These are phyloP conservation scores for Tetrahymena malaccensis DNA, from an alignment of 73 alveolate genomes.

Conservation along the genomic window DNA sequence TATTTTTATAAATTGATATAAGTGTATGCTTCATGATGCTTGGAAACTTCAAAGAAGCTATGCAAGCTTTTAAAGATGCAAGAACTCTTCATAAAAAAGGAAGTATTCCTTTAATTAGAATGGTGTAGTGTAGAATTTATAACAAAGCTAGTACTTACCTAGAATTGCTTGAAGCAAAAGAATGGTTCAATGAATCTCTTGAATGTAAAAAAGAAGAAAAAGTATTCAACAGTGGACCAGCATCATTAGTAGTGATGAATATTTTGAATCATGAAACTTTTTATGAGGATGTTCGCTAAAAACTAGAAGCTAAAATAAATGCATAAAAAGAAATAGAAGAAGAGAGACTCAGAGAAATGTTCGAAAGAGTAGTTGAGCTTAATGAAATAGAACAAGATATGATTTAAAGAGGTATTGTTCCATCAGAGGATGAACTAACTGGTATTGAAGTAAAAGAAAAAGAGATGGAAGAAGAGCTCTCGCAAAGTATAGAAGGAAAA, in stretches of 20 bases:
- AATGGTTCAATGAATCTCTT: constrained; percentile 8
- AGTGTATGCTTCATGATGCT: constrained; percentile 28
- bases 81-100: constrained; percentile 4
- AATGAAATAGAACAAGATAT: constrained; percentile 35
- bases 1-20: background rate
- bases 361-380: constrained; percentile 31
- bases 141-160: constrained; percentile 15
- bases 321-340: background rate
- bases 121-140: constrained; percentile 4
- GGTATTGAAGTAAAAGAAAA: background rate
- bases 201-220: constrained; percentile 15
- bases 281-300: constrained; percentile 24
- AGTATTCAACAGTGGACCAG: constrained; percentile 33
- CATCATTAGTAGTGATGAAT: constrained; percentile 20
- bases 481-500: background rate
- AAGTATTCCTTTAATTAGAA: constrained; percentile 8
- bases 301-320: background rate
- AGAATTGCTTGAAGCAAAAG: constrained; percentile 26
- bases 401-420: constrained; percentile 28
- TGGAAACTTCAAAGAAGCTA: constrained; percentile 25
- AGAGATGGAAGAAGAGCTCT: background rate
- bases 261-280: constrained; percentile 16
- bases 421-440: background rate
- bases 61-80: constrained; percentile 24
- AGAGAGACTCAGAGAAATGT: constrained; percentile 18